Conservation (phyloP, 371 early-diverging fungal species). For the Fennellomyces sp. region DNA sequence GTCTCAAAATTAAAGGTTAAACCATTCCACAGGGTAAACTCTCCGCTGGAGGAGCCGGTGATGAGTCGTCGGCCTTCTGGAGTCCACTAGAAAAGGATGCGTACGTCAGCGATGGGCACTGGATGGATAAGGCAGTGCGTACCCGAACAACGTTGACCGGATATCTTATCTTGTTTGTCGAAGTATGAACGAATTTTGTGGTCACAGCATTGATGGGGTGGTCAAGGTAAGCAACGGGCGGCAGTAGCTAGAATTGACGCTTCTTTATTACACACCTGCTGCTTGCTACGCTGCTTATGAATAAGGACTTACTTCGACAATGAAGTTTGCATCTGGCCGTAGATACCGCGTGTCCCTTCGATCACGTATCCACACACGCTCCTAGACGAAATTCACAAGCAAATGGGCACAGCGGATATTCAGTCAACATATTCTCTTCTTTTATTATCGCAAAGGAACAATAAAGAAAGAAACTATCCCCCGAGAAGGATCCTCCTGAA, state of each 20-base stretch:
- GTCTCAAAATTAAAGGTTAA: conserved; percentile 99
- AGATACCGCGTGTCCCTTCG: conserved; percentile 65
- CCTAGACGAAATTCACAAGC: conserved; percentile 31
- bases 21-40: conserved; percentile 99
- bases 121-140: no score
- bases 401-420: conserved; percentile 12
- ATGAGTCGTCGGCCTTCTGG: conserved; percentile 99
- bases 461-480: background rate
- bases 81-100: conserved; percentile 79
- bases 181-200: conserved; percentile 95
- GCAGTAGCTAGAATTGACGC: conserved; percentile 57
- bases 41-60: conserved; percentile 97
- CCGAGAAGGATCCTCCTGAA: no score
- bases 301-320: conserved; percentile 75
- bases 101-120: no score
- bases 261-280: background rate
- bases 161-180: conserved; percentile 96
- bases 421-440: conserved; percentile 17
- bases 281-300: no score
- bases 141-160: conserved; percentile 96
- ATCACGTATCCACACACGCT: conserved; percentile 65
- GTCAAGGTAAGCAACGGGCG: conserved; percentile 78
- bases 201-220: conserved; percentile 86
- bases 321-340: conserved; percentile 88
- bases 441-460: conserved; percentile 10